Evolutionary conservation across 768 basidiomycete genomes (phyloP).

Genomic region (Xerocomellus intermedius): DNA sequence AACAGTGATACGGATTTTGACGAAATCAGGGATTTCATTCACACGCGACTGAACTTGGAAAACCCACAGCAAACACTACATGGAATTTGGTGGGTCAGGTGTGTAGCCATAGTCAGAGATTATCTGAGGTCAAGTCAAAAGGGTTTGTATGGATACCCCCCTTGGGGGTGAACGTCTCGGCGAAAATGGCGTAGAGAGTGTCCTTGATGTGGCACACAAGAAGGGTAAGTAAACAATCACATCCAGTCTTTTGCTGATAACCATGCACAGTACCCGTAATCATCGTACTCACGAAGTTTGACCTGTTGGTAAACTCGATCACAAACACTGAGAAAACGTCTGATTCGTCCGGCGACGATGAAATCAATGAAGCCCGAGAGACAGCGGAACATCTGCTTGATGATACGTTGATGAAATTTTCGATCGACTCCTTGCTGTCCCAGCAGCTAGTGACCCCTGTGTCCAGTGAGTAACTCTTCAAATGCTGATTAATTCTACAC

Average conservation of each 20-base stretch:
- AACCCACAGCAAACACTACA: background rate
- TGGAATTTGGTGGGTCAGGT: constrained; percentile 1
- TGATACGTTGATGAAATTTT: background rate
- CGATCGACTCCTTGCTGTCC: constrained; percentile 3
- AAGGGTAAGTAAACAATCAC: background rate
- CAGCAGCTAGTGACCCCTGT: constrained; percentile 1
- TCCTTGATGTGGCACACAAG: constrained; percentile 4
- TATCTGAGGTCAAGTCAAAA: background rate
- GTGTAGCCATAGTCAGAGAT: background rate
- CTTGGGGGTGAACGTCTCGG: constrained; percentile 4
- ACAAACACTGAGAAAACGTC: too few relatives aligned
- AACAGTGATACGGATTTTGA: constrained; percentile 10
- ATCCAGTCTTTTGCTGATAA: background rate
- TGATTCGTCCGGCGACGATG: background rate
- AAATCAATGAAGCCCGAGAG: background rate
- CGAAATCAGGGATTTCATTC: background rate
- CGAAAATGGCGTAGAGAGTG: constrained; percentile 8
- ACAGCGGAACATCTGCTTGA: background rate
- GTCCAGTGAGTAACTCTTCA: background rate
- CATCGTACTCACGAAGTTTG: constrained; percentile 7
- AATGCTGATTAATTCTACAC: background rate
- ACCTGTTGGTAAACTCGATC: background rate
- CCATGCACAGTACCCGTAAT: constrained; percentile 1
- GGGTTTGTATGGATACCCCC: constrained; percentile 7
- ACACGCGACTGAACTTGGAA: background rate